Conservation (phyloP, 257 asterid species). For the Solanum tarijense region DNA sequence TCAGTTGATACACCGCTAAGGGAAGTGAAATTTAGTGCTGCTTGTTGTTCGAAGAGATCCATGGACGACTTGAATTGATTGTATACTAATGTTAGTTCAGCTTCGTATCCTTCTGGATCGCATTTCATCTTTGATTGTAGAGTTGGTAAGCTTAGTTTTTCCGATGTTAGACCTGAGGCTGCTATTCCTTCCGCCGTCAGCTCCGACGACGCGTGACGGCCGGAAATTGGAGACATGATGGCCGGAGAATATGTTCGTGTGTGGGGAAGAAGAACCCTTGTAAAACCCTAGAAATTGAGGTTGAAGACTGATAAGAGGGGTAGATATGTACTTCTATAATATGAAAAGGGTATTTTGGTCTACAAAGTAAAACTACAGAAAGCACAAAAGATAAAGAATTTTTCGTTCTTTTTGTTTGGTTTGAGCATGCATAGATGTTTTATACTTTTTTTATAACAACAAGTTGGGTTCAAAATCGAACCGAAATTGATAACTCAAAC, state of each 20-base stretch:
- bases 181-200: slow-evolving; percentile 27
- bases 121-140: slow-evolving; percentile 74
- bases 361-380: not conserved
- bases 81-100: slow-evolving; percentile 54
- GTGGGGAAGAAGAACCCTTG: not conserved
- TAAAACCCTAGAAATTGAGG: slow-evolving; percentile 5
- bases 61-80: slow-evolving; percentile 67
- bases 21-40: slow-evolving; percentile 70
- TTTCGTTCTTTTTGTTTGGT: not conserved
- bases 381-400: not conserved
- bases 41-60: slow-evolving; percentile 76
- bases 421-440: not conserved
- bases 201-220: slow-evolving; percentile 8
- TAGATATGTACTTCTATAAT: not conserved
- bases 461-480: not conserved
- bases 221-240: slow-evolving; percentile 15
- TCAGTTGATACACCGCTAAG: slow-evolving; percentile 59
- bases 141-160: slow-evolving; percentile 48
- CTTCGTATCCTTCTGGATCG: slow-evolving; percentile 77
- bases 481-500: not conserved
- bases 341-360: not conserved
- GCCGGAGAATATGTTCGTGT: not conserved
- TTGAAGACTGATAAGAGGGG: not conserved
- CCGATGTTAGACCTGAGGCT: slow-evolving; percentile 49
- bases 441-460: not conserved